Evolutionary conservation across 2,329 filamentous ascomycete species (phyloP).

Genomic region (Colletotrichum lentis): DNA sequence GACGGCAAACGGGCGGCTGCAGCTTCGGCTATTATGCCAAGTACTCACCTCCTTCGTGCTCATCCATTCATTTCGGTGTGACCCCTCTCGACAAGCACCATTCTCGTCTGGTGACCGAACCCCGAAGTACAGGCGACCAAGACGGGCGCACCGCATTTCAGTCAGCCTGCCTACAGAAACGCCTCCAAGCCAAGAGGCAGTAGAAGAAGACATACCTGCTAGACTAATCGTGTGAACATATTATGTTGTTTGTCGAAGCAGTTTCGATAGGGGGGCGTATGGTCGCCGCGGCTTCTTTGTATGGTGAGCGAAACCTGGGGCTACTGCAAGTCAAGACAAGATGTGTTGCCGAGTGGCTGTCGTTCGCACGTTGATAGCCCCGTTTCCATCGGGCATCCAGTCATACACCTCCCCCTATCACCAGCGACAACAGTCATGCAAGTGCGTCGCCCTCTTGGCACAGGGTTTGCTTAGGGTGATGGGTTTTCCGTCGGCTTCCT

Average conservation of each 20-base stretch:
- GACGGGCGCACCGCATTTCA: background rate
- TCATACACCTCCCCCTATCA: conserved; percentile 3
- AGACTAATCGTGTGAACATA: background rate
- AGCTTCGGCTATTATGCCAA: conserved; percentile 6
- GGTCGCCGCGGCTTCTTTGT: background rate
- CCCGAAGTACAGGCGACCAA: background rate
- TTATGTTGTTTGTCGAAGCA: background rate
- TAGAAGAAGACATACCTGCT: background rate
- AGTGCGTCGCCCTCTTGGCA: conserved; percentile 4
- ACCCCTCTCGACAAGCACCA: background rate
- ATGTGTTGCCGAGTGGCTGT: conserved; percentile 21
- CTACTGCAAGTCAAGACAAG: conserved; percentile 21
- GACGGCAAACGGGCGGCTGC: background rate
- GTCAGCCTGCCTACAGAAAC: background rate
- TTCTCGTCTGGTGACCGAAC: conserved; percentile 1
- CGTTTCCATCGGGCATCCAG: conserved; percentile 26
- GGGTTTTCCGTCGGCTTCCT: conserved; percentile 21
- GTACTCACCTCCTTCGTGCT: background rate
- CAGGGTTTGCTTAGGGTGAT: background rate
- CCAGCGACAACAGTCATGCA: background rate
- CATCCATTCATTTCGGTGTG: background rate
- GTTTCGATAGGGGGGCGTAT: background rate
- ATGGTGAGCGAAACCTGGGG: background rate
- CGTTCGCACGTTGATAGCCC: conserved; percentile 16
- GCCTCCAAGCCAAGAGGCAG: background rate